Evolutionary conservation across 2,329 filamentous ascomycete species (phyloP), one percentile per base, ranked within the genome.

Genomic region (Alternaria ventricosa): DNA sequence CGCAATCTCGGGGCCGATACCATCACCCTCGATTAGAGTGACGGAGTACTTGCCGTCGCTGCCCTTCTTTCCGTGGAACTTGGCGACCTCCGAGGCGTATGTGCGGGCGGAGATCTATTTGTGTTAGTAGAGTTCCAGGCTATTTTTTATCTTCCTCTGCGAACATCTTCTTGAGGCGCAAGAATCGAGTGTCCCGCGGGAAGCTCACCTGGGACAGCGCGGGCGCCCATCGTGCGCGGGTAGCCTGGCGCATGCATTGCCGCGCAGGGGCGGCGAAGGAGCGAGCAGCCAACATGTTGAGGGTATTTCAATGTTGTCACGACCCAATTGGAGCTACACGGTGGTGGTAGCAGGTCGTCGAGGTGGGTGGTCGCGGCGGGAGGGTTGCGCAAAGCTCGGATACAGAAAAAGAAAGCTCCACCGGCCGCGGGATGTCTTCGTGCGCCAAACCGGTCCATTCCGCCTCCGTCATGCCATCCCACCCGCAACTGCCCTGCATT

Each of bases 11-110:
- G 96, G 96, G 66, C 96, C 96, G 81, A 99, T 99, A 81, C 96
- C 96, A 80, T 99, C 96, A 84, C 96, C 96, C 88, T 99, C 96
- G 73, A 99, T 99, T 84, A 99, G 87, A 76, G 93, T 95, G 78
- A 99, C 96, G 62, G 92, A 92, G 88, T 91, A 99, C 84, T 96
- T 96, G 79, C 96, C 96, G 86, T 95, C 91, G 80, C 90, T 85
- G 80, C 92, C 93, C 86, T 97, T 97, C 80, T 89, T 87, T 74
- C 95, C 96, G 78, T 93, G 91, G 87, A 97, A 99, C 86, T 96
- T 92, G 82, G 94, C 96, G 76, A 98, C 94, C 60, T 75, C 71
- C 75, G 78, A 88, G 80, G 88, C 88, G 85, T 90, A 94, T 58
- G 75, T 72, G 59, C 79, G 73, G 61, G 73, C 69, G 55, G 76